Evolutionary conservation across 768 basidiomycete species (phyloP).

Genomic region (Tylopilus plumbeoviolaceoides): DNA sequence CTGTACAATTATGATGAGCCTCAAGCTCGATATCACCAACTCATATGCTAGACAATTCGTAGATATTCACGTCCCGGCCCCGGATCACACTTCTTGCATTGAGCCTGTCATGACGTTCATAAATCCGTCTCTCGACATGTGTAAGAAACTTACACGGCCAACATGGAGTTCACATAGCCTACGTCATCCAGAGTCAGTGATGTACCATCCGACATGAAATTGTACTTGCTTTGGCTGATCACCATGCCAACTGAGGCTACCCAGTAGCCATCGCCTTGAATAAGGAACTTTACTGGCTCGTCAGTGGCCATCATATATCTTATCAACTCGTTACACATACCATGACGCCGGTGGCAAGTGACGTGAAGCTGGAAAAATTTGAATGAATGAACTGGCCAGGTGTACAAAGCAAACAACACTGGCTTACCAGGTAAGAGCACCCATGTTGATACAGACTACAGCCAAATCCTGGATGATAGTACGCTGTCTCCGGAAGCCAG

Average conservation of each 20-base stretch:
- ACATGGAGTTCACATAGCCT: constrained; percentile 15
- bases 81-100: constrained; percentile 10
- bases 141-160: constrained; percentile 8
- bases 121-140: neutral
- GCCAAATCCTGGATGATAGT: constrained; percentile 10
- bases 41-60: constrained; percentile 1
- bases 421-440: constrained; percentile 11
- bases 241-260: constrained; percentile 3
- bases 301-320: neutral
- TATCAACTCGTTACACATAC: neutral
- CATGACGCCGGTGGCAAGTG: neutral
- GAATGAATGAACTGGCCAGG: neutral
- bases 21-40: neutral
- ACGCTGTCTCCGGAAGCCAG: constrained; percentile 6
- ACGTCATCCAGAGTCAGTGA: neutral
- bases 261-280: constrained; percentile 3
- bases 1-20: neutral
- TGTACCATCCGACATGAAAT: neutral
- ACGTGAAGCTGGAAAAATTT: neutral
- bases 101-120: constrained; percentile 1
- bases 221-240: constrained; percentile 3
- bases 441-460: constrained; percentile 10
- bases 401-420: neutral
- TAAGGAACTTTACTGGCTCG: neutral
- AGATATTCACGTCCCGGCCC: neutral